These are phyloP conservation scores for Microdochium nivale DNA, from an alignment of 2,329 filamentous ascomycete species.

Conservation along the genomic window DNA sequence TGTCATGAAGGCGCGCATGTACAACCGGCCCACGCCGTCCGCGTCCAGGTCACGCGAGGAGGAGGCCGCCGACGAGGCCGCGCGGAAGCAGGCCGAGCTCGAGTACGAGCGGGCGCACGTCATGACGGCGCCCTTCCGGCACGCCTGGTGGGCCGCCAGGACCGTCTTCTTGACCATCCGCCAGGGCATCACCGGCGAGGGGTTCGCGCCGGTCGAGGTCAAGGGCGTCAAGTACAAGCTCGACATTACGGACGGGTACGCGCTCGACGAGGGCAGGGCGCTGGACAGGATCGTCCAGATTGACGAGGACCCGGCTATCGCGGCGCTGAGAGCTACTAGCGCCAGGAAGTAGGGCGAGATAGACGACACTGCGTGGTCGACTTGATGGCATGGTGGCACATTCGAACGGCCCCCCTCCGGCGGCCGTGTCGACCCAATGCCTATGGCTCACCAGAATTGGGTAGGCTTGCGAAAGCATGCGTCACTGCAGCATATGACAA, in stretches of 20 bases:
- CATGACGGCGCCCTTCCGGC: slow-evolving; percentile 49
- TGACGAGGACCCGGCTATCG: slow-evolving; percentile 13
- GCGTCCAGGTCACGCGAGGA: slow-evolving; percentile 16
- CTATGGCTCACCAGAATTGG: too few relatives aligned
- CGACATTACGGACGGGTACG: slow-evolving; percentile 48
- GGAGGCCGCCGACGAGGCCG: slow-evolving; percentile 26
- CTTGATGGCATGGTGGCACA: too few relatives aligned
- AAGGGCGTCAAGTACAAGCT: slow-evolving; percentile 44
- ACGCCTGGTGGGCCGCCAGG: slow-evolving; percentile 31
- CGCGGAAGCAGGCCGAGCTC: slow-evolving; percentile 25
- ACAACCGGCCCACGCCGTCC: slow-evolving; percentile 8
- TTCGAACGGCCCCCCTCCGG: too few relatives aligned
- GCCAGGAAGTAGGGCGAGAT: background rate
- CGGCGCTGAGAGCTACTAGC: slow-evolving; percentile 3
- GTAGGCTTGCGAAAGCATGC: too few relatives aligned
- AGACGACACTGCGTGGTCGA: background rate
- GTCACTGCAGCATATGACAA: too few relatives aligned
- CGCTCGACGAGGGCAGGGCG: slow-evolving; percentile 48
- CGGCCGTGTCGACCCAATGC: too few relatives aligned
- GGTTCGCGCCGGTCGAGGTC: slow-evolving; percentile 42
- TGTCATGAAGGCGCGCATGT: slow-evolving; percentile 26
- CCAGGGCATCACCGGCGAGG: slow-evolving; percentile 46
- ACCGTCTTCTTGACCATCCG: slow-evolving; percentile 35
- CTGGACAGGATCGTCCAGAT: slow-evolving; percentile 44
- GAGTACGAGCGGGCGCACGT: slow-evolving; percentile 47